phyloP scores from a whole-genome alignment of 192 early-diverging fungal genomes.

The Backusella psychrophila region DNA sequence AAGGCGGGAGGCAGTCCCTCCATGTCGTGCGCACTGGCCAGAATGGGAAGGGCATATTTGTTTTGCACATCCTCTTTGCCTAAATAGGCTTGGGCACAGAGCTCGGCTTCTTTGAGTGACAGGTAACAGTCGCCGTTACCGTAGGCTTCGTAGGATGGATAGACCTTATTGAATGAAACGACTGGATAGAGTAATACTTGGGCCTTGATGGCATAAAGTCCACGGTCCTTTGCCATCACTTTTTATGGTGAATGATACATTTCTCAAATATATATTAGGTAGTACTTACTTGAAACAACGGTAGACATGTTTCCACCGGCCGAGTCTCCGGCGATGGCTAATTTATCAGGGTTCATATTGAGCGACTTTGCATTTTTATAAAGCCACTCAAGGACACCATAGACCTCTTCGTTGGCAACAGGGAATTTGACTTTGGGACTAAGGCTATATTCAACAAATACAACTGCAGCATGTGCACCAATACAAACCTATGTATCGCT shows the following conservation, averaged over 20 bases:
- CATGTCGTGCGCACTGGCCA: conserved; percentile 5
- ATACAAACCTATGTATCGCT: background rate
- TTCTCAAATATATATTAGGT: background rate
- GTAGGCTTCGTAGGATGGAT: conserved; percentile 1
- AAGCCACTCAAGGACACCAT: conserved; percentile 10
- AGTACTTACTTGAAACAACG: conserved; percentile 3
- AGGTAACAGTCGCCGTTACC: conserved; percentile 7
- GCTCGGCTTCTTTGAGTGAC: background rate
- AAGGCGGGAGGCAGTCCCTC: conserved; percentile 11
- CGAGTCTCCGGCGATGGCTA: conserved; percentile 20
- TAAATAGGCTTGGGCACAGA: background rate
- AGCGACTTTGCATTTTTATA: background rate
- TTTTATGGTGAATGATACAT: background rate
- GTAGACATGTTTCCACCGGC: conserved; percentile 19
- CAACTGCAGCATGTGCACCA: background rate
- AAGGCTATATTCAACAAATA: conserved; percentile 21
- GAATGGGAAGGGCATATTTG: background rate
- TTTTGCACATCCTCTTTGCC: background rate
- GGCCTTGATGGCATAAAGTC: background rate
- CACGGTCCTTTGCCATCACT: conserved; percentile 8
- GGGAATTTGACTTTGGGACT: conserved; percentile 13
- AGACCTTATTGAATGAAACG: background rate
- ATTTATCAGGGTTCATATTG: conserved; percentile 1
- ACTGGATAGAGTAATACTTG: conserved; percentile 16
- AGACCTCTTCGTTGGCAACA: conserved; percentile 11